Conservation (phyloP, 306 rosid species). For the Glycine latifolia region DNA sequence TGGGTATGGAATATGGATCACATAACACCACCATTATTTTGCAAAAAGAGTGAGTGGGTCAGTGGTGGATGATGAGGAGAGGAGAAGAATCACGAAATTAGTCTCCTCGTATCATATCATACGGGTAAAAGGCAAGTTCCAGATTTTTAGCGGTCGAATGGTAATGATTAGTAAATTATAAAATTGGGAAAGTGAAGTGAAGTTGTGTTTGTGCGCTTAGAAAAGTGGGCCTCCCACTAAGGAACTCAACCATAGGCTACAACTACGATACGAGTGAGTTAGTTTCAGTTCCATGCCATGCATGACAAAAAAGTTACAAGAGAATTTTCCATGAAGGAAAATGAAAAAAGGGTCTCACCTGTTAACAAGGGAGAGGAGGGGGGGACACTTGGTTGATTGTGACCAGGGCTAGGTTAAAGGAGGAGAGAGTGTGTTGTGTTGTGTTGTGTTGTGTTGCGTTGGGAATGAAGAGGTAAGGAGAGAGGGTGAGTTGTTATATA, state of each 20-base stretch:
- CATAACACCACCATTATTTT: background rate
- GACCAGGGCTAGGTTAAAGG: background rate
- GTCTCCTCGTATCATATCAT: background rate
- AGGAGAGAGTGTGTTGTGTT: constrained; percentile 11
- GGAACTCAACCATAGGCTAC: background rate
- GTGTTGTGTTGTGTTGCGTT: background rate
- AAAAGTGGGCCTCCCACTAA: constrained; percentile 52
- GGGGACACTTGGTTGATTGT: constrained; percentile 8
- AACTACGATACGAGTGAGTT: background rate
- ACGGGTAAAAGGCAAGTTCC: constrained; percentile 1
- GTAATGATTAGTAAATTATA: constrained; percentile 15
- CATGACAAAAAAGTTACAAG: background rate
- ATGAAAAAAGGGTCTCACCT: background rate
- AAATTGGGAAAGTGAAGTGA: constrained; percentile 23
- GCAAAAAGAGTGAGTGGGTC: background rate
- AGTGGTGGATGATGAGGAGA: constrained; percentile 3
- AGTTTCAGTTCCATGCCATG: background rate
- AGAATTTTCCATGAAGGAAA: background rate
- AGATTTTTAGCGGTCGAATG: constrained; percentile 35
- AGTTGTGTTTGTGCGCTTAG: constrained; percentile 22
- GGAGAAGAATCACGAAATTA: constrained; percentile 16
- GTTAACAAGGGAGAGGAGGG: constrained; percentile 12
- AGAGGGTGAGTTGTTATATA: background rate
- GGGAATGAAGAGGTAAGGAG: background rate
- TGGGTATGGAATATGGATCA: background rate